Conservation (phyloP, 192 early-diverging fungal species). For the Glomus cerebriforme region DNA sequence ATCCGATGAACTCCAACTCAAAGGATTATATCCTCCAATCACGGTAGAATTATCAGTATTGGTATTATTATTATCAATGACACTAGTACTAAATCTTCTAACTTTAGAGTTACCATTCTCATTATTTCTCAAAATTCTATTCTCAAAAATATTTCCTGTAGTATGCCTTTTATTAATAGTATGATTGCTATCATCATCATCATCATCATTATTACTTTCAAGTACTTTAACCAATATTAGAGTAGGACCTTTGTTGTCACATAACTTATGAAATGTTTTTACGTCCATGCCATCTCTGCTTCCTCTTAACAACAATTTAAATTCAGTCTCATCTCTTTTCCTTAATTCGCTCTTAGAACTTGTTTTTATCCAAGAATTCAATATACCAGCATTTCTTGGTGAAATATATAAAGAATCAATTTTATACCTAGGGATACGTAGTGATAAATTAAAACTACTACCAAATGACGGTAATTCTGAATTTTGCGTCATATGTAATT, state of each 20-base stretch:
- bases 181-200: neutral
- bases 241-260: neutral
- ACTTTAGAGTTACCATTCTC: neutral
- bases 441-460: neutral
- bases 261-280: neutral
- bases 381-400: neutral
- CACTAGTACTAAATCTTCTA: neutral
- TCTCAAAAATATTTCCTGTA: too few relatives aligned
- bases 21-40: constrained; percentile 35
- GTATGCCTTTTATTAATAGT: too few relatives aligned
- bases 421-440: neutral
- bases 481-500: neutral
- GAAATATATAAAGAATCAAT: neutral
- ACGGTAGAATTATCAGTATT: neutral
- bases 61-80: neutral
- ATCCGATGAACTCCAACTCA: constrained; percentile 29
- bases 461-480: neutral
- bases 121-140: neutral
- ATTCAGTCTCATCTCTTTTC: neutral
- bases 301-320: neutral
- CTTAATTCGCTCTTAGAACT: neutral
- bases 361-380: neutral
- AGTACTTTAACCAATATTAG: neutral
- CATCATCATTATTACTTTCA: neutral
- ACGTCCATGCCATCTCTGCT: neutral